A percentile compares a stretch with the other conserved stretches of the same genome.
Evolutionary conservation across 805 yeast species (phyloP).

Genomic region (Hanseniaspora meyeri): DNA sequence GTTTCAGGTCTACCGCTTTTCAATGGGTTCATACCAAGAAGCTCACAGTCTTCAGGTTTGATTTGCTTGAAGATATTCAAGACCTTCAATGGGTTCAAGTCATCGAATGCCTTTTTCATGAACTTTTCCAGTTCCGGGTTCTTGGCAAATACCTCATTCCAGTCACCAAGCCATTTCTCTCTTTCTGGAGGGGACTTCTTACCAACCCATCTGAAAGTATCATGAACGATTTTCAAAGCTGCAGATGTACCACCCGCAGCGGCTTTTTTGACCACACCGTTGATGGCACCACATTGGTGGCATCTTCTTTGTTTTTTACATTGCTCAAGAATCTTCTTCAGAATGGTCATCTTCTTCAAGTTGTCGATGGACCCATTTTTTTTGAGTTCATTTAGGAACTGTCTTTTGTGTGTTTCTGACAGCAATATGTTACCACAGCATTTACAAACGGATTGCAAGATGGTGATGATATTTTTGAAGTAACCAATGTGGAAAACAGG

Average conservation of each 20-base stretch:
- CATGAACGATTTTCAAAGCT: conserved; percentile 87
- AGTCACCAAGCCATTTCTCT: conserved; percentile 73
- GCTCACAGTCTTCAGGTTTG: conserved; percentile 76
- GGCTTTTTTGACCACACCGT: conserved; percentile 95
- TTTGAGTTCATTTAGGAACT: conserved; percentile 64
- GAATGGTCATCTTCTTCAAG: conserved; percentile 76
- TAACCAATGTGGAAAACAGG: conserved; percentile 98
- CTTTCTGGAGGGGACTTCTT: conserved; percentile 80
- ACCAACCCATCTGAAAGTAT: conserved; percentile 90
- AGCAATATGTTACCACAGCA: conserved; percentile 68
- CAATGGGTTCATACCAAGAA: conserved; percentile 69
- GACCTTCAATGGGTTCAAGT: conserved; percentile 83
- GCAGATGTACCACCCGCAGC: conserved; percentile 87
- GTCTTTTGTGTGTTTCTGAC: conserved; percentile 57
- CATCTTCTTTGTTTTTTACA: conserved; percentile 93
- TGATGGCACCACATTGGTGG: conserved; percentile 69
- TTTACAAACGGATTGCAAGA: conserved; percentile 84
- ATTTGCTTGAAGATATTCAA: conserved; percentile 78
- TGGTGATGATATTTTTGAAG: conserved; percentile 79
- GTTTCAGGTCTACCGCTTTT: conserved; percentile 89
- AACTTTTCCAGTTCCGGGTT: conserved; percentile 85
- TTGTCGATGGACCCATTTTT: conserved; percentile 75
- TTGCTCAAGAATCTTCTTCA: conserved; percentile 76
- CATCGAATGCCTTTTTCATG: conserved; percentile 78
- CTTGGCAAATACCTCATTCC: conserved; percentile 56